A percentile compares a stretch with the other conserved stretches of the same genome.
Evolutionary conservation across 495 filamentous ascomycete species (phyloP).

Genomic region (Neurospora cerealis): DNA sequence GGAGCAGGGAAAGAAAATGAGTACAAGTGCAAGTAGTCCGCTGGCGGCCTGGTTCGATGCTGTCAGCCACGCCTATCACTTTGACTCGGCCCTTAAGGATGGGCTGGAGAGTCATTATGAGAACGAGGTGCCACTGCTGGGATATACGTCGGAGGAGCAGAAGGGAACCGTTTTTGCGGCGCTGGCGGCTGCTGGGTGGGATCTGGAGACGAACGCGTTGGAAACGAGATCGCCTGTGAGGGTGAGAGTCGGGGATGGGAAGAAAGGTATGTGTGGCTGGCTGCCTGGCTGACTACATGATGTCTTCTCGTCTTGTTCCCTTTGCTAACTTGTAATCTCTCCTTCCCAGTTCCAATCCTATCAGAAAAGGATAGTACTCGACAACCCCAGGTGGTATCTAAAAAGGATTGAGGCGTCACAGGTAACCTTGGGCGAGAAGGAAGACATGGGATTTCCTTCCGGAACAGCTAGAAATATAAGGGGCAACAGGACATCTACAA

Average conservation of each 20-base stretch:
- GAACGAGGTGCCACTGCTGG: conserved; percentile 24
- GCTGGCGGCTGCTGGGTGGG: conserved; percentile 31
- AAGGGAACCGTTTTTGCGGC: conserved; percentile 22
- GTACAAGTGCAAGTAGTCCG: conserved; percentile 31
- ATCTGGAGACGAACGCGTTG: conserved; percentile 31
- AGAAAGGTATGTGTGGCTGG: conserved; percentile 16
- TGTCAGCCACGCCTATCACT: conserved; percentile 44
- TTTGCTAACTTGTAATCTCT: not conserved
- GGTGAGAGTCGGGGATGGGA: conserved; percentile 19
- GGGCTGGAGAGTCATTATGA: conserved; percentile 23
- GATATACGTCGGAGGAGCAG: conserved; percentile 25
- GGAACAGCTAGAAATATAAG: not conserved
- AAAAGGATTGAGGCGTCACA: not conserved
- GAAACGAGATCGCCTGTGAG: conserved; percentile 30
- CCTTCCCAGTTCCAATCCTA: not conserved
- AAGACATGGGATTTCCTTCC: too few relatives aligned
- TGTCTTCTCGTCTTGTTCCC: not conserved
- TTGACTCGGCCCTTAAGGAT: conserved; percentile 25
- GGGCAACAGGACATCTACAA: not conserved
- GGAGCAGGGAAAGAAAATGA: not conserved
- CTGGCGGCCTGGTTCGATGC: conserved; percentile 70
- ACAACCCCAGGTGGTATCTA: not conserved
- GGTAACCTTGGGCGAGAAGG: not conserved
- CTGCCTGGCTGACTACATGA: not conserved
- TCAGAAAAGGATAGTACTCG: not conserved